Base-by-base conservation (phyloP, 2,329 filamentous ascomycete genomes). In the Cladorrhinum sp. region DNA sequence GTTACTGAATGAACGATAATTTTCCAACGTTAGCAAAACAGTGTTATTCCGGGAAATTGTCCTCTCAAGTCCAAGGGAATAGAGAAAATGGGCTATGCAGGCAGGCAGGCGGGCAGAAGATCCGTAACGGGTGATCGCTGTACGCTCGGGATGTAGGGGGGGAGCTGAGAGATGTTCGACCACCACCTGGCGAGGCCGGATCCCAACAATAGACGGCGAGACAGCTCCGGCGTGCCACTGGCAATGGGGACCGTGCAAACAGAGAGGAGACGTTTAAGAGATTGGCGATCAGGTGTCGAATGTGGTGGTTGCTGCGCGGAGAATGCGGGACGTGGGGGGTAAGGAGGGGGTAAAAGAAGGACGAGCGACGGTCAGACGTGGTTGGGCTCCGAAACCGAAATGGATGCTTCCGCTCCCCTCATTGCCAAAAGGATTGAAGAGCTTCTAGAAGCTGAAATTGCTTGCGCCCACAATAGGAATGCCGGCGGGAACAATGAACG, bases 381-480 rank as follows among this genome's bases (percentile, higher is more conserved):
- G 26, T 28, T 59, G 51, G 57, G 51, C 52, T 49, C 26, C 49
- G 30, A 59, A 42, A 14, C 26, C 42, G 46, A 30, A 49, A 42
- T 14, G 20, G 26, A 28, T 28, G 26, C 26, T 28, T 28, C 26
- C 54, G 12, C 28, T 59, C 42, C 52, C 24, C 33, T 36, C 21
- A 28, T 5, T 28, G 9, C 16, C 36, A 2, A 55, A 49, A 52
- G n/a, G n/a, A 33, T 8, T 14, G 36, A n/a, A 52, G 51, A 18
- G 63, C 62, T 67, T 66, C 66, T 64, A 64, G 65, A 66, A 65
- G 60, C 53, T 9, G 62, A 56, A 50, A 60, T 23, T 51, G 59
- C 53, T 39, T 49, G 21, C 20, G 51, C 16, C 28, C 36, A 14
- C 54, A 42, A 52, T 42, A 52, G 59, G 42, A 46, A 46, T 14